phyloP scores from a whole-genome alignment of 441 rosid genomes.

The Geranium incanum region DNA sequence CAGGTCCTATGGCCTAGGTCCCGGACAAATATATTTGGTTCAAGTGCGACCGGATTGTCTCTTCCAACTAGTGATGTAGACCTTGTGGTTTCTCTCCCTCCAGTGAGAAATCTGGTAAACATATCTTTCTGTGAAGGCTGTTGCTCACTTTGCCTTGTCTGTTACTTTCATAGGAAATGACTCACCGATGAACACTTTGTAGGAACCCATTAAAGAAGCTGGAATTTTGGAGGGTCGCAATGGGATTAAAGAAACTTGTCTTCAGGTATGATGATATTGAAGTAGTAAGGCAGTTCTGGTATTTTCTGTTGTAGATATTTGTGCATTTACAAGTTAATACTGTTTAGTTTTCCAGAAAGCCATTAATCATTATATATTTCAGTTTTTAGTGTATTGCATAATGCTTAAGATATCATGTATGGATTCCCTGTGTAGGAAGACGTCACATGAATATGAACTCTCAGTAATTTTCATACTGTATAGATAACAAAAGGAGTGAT shows the following conservation, averaged over 20 bases:
- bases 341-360: not conserved
- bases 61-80: conserved; percentile 98
- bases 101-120: conserved; percentile 93
- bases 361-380: not conserved
- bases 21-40: conserved; percentile 82
- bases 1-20: conserved; percentile 99
- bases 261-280: conserved; percentile 55
- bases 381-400: not conserved
- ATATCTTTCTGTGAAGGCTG: conserved; percentile 13
- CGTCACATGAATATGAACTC: not conserved
- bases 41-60: conserved; percentile 90
- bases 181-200: conserved; percentile 26
- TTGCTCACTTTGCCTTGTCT: conserved; percentile 15
- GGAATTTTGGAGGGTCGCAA: conserved; percentile 99
- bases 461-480: not conserved
- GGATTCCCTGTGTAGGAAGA: not conserved
- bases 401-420: not conserved
- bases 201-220: conserved; percentile 99
- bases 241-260: conserved; percentile 98
- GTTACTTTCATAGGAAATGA: conserved; percentile 23
- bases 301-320: conserved; percentile 6
- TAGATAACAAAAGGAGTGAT: conserved; percentile 3
- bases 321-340: conserved; percentile 4
- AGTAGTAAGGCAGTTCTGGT: conserved; percentile 12
- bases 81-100: conserved; percentile 97